A percentile compares a stretch with the other conserved stretches of the same genome.
These are phyloP conservation scores for Rhodotorula sp. DNA, from an alignment of 1,284 basidiomycete species.

Conservation along the genomic window DNA sequence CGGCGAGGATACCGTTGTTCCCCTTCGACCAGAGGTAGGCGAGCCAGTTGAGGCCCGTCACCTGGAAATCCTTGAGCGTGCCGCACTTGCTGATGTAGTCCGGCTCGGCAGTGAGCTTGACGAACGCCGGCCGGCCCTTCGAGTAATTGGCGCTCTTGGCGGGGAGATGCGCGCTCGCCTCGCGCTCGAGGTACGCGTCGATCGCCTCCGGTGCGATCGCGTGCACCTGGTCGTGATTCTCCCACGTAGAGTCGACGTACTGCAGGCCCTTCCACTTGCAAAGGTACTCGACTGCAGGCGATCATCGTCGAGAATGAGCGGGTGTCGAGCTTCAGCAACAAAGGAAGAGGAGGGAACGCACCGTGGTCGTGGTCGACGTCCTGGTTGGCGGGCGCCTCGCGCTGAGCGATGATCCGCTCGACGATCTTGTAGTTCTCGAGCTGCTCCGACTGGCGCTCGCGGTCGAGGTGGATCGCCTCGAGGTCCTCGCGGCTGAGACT, in stretches of 20 bases:
- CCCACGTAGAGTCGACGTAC: slow-evolving; percentile 97
- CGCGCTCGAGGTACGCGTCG: slow-evolving; percentile 74
- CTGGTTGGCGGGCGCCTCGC: slow-evolving; percentile 63
- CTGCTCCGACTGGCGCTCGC: slow-evolving; percentile 85
- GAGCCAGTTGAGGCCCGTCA: slow-evolving; percentile 97
- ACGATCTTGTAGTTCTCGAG: slow-evolving; percentile 88
- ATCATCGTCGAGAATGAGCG: no score
- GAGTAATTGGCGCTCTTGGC: slow-evolving; percentile 77
- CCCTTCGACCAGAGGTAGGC: slow-evolving; percentile 93
- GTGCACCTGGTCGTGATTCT: slow-evolving; percentile 59
- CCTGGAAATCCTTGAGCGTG: slow-evolving; percentile 93
- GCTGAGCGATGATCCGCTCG: slow-evolving; percentile 85
- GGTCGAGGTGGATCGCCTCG: slow-evolving; percentile 76
- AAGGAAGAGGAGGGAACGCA: slow-evolving; percentile 15
- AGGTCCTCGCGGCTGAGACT: slow-evolving; percentile 81
- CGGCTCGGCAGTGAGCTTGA: slow-evolving; percentile 86
- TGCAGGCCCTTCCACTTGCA: slow-evolving; percentile 97
- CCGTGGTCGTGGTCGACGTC: slow-evolving; percentile 58
- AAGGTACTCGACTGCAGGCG: slow-evolving; percentile 73
- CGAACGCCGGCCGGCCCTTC: slow-evolving; percentile 75
- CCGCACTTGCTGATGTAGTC: slow-evolving; percentile 79
- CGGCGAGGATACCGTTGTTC: slow-evolving; percentile 95
- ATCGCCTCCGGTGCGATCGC: slow-evolving; percentile 64
- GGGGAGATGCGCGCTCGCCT: slow-evolving; percentile 78
- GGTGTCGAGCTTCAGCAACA: background rate